Evolutionary conservation across 306 rosid genomes (phyloP).

Genomic region (Acacia crassicarpa): DNA sequence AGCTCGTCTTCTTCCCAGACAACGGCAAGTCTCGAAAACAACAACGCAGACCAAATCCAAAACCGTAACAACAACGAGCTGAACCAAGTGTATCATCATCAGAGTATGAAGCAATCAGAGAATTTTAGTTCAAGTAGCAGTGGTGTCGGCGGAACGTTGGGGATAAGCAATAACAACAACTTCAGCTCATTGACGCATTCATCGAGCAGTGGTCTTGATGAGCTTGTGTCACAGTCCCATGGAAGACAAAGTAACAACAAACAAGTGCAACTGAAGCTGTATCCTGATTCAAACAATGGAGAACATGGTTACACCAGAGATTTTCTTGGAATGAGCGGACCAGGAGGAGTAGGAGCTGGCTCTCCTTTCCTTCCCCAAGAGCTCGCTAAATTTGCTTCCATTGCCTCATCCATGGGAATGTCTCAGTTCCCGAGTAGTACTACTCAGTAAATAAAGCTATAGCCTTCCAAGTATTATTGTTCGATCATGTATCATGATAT

Average conservation of each 20-base stretch:
- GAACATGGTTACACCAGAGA: slow-evolving; percentile 71
- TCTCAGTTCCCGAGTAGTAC: slow-evolving; percentile 60
- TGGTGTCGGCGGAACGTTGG: slow-evolving; percentile 6
- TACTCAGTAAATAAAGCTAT: slow-evolving; percentile 41
- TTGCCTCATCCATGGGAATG: slow-evolving; percentile 59
- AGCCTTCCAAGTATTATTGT: neutral
- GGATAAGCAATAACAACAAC: neutral
- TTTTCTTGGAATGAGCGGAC: slow-evolving; percentile 69
- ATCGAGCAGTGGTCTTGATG: slow-evolving; percentile 45
- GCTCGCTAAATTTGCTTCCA: slow-evolving; percentile 62
- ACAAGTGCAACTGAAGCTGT: slow-evolving; percentile 32
- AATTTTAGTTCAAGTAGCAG: neutral
- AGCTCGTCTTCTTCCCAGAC: slow-evolving; percentile 49
- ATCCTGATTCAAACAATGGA: slow-evolving; percentile 15
- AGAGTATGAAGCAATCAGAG: slow-evolving; percentile 13
- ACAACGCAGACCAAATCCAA: slow-evolving; percentile 3
- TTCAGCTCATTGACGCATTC: slow-evolving; percentile 37
- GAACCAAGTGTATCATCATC: slow-evolving; percentile 2
- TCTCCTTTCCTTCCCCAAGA: slow-evolving; percentile 58
- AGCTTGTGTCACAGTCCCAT: slow-evolving; percentile 39
- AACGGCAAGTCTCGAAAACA: slow-evolving; percentile 14
- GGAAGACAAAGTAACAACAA: slow-evolving; percentile 37
- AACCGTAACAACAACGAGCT: neutral
- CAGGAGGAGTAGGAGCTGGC: slow-evolving; percentile 22
- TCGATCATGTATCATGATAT: neutral